These are phyloP conservation scores for Lachancea cidri DNA, from an alignment of 805 yeast genomes.

Conservation along the genomic window DNA sequence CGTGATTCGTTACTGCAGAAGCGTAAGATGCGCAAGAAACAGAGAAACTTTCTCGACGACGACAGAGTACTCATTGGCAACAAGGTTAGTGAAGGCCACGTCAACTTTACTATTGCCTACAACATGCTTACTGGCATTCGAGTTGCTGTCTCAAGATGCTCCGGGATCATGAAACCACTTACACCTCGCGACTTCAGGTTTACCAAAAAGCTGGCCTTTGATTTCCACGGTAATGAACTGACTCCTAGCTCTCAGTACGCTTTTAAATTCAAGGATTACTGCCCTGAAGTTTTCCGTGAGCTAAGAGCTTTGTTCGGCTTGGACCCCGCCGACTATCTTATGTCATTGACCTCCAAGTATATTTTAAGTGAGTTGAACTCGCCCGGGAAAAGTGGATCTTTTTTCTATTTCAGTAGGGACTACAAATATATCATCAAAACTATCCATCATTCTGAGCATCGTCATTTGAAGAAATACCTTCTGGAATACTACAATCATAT, in stretches of 20 bases:
- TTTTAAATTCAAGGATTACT: slow-evolving; percentile 93
- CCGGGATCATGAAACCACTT: slow-evolving; percentile 75
- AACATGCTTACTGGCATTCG: slow-evolving; percentile 97
- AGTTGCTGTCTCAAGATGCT: slow-evolving; percentile 88
- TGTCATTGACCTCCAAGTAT: slow-evolving; percentile 88
- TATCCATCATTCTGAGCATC: slow-evolving; percentile 88
- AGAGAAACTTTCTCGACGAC: slow-evolving; percentile 41
- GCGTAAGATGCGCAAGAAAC: slow-evolving; percentile 40
- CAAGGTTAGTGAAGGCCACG: slow-evolving; percentile 87
- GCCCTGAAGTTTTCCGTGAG: slow-evolving; percentile 91
- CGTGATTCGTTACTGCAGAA: slow-evolving; percentile 43
- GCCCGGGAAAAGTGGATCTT: slow-evolving; percentile 96
- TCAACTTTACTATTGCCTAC: slow-evolving; percentile 88
- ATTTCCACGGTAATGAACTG: slow-evolving; percentile 76
- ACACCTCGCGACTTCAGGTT: slow-evolving; percentile 61
- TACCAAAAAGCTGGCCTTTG: slow-evolving; percentile 80
- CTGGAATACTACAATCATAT: slow-evolving; percentile 79
- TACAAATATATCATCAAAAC: slow-evolving; percentile 93
- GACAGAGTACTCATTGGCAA: slow-evolving; percentile 63
- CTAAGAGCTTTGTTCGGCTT: slow-evolving; percentile 73
- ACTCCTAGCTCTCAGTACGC: slow-evolving; percentile 94
- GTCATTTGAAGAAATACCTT: slow-evolving; percentile 67
- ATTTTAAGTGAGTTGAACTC: slow-evolving; percentile 88
- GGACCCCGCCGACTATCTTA: slow-evolving; percentile 93
- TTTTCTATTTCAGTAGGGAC: slow-evolving; percentile 92